Base-by-base conservation (phyloP, 352 stramenopile species). In the Globisporangium mamillatum region DNA sequence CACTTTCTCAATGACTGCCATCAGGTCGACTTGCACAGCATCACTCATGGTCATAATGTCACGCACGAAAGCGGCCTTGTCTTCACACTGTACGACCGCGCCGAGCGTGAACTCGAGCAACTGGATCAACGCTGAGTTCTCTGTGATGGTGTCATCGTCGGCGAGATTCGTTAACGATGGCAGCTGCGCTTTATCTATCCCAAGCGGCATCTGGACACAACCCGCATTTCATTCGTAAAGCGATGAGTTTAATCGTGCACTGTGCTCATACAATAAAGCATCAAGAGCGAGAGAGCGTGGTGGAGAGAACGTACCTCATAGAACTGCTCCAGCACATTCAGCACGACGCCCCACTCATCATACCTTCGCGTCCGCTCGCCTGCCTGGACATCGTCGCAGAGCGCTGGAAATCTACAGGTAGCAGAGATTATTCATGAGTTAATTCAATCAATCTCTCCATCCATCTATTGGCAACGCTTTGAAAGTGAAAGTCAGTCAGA, bases 41-140 rank as follows among this genome's bases (percentile, higher is more conserved):
- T 86, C 77, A 48, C 83, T 72, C 78, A 92, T 84, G 44, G 65
- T 70, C 75, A 89, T 65, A 69, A 91, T 92, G 52, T 91, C 84
- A 27, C 79, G 79, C 7, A 92, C 80, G 54, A 90, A 91, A 22
- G 38, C 67, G 22, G 75, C 69, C 32, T 88, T 88, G 16, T 75
- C 57, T 25, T 89, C 80, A 32, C 84, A 81, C 66, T 89, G 84
- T 24, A 92, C 82, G 0, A 86, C 69, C 25, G 79, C 82, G 2
- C 70, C 72, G 22, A 92, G 64, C n/a, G 77, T 53, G 5, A 88
- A 74, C 69, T 84, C 80, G 54, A 91, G 64, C 4, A 83, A 44
- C 0, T 60, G 24, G 5, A 63, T 24, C 3, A 84, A 58, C 29
- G 41, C 27, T 0, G 56, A 29, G 55, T 75, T 66, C 5, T 24